phyloP scores from a whole-genome alignment of 306 rosid species.

The Citrullus mucosospermus region DNA sequence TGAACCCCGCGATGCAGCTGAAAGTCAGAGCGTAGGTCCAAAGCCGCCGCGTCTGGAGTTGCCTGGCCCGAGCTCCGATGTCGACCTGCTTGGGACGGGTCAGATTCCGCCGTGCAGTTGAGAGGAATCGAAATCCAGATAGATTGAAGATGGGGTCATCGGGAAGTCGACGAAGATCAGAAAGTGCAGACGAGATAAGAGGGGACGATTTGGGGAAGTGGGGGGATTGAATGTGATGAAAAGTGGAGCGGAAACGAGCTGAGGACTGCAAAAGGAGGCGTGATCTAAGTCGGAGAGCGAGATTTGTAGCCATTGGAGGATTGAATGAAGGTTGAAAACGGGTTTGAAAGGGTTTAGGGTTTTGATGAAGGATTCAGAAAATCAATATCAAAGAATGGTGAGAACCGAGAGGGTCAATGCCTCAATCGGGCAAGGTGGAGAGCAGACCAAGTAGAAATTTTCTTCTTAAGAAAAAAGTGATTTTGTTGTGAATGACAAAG shows the following conservation, averaged over 20 bases:
- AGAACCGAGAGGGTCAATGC: neutral
- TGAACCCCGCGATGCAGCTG: constrained; percentile 64
- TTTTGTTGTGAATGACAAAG: neutral
- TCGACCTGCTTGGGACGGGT: constrained; percentile 37
- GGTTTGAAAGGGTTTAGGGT: constrained; percentile 20
- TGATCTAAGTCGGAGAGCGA: constrained; percentile 56
- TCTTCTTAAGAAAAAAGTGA: neutral
- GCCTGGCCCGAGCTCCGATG: constrained; percentile 80
- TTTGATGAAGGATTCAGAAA: constrained; percentile 9
- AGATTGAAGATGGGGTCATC: neutral
- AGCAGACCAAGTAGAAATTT: neutral
- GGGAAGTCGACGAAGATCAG: constrained; percentile 4
- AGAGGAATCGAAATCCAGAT: constrained; percentile 39
- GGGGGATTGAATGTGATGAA: neutral
- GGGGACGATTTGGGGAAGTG: constrained; percentile 13
- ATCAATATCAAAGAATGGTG: neutral
- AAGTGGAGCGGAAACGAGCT: constrained; percentile 13
- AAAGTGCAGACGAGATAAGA: constrained; percentile 6
- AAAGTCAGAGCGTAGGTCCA: constrained; percentile 73
- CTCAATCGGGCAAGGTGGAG: neutral
- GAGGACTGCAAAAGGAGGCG: constrained; percentile 25
- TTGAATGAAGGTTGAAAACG: neutral
- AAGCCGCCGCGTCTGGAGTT: constrained; percentile 73
- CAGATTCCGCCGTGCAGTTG: constrained; percentile 45
- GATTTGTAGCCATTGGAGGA: constrained; percentile 41